A percentile compares a stretch with the other conserved stretches of the same genome.
Evolutionary conservation across 768 basidiomycete species (phyloP).

Genomic region (Mycena filopes): DNA sequence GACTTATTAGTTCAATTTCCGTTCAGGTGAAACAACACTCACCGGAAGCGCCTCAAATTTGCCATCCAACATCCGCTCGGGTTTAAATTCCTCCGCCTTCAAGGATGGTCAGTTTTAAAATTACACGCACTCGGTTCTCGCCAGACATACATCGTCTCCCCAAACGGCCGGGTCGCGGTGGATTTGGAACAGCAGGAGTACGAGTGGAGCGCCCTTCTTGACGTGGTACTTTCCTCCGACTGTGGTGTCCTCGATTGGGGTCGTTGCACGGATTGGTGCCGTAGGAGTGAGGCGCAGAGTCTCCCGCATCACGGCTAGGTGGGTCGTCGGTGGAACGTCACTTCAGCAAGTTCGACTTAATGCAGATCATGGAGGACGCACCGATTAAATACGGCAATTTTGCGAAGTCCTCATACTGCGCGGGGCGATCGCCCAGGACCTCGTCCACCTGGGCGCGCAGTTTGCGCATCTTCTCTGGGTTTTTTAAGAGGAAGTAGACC

Average conservation of each 20-base stretch:
- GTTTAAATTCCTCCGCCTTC: slow-evolving; percentile 53
- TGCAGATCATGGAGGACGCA: slow-evolving; percentile 32
- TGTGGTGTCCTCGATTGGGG: slow-evolving; percentile 47
- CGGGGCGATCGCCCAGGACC: slow-evolving; percentile 50
- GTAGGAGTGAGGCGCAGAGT: slow-evolving; percentile 50
- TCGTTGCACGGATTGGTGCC: slow-evolving; percentile 46
- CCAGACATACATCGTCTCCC: slow-evolving; percentile 61
- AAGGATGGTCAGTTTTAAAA: background rate
- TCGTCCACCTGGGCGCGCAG: slow-evolving; percentile 59
- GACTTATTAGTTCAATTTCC: background rate
- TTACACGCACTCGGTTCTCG: too few species aligned
- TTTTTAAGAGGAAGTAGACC: slow-evolving; percentile 55
- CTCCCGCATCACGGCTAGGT: slow-evolving; percentile 50
- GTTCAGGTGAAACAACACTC: background rate
- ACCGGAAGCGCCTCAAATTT: slow-evolving; percentile 58
- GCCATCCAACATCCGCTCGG: too few species aligned
- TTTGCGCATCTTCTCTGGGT: slow-evolving; percentile 53
- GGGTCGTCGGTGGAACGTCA: slow-evolving; percentile 23
- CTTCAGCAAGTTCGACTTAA: slow-evolving; percentile 49
- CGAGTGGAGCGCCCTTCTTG: slow-evolving; percentile 40
- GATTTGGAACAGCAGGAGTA: slow-evolving; percentile 39
- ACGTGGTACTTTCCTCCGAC: slow-evolving; percentile 54
- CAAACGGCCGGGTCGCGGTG: slow-evolving; percentile 57
- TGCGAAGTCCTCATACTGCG: slow-evolving; percentile 49
- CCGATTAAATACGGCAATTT: slow-evolving; percentile 56